These are phyloP conservation scores for Penicillium roqueforti DNA, from an alignment of 495 filamentous ascomycete genomes.

Conservation along the genomic window DNA sequence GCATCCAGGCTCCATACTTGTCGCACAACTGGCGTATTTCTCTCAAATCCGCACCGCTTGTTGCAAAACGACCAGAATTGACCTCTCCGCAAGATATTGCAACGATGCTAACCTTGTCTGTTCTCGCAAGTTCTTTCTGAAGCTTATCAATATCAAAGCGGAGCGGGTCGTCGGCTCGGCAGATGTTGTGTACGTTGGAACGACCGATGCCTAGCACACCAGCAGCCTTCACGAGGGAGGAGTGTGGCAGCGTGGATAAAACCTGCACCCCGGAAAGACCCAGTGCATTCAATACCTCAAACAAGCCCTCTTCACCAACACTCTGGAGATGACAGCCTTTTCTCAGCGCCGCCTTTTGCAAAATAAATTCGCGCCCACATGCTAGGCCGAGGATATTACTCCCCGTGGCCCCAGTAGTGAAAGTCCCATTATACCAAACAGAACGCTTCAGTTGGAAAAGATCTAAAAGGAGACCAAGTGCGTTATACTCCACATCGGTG, in stretches of 20 bases:
- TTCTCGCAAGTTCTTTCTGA: conserved; percentile 47
- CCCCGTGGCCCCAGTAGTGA: conserved; percentile 87
- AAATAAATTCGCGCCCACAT: conserved; percentile 65
- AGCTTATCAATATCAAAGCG: conserved; percentile 61
- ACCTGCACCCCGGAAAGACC: conserved; percentile 67
- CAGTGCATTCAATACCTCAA: conserved; percentile 58
- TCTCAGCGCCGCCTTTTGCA: conserved; percentile 42
- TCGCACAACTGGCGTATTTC: conserved; percentile 66
- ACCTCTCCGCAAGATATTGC: conserved; percentile 82
- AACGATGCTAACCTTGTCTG: conserved; percentile 63
- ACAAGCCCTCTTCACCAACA: conserved; percentile 66
- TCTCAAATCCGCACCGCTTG: conserved; percentile 55
- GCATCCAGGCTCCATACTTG: conserved; percentile 76
- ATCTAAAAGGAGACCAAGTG: conserved; percentile 64
- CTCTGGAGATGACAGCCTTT: conserved; percentile 37
- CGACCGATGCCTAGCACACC: conserved; percentile 76
- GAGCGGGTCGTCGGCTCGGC: conserved; percentile 52
- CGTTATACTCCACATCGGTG: conserved; percentile 68
- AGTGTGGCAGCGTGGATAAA: conserved; percentile 77
- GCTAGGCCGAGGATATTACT: conserved; percentile 81
- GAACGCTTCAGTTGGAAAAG: conserved; percentile 59
- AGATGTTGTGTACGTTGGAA: conserved; percentile 58
- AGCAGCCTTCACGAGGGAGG: conserved; percentile 77
- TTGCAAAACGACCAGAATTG: conserved; percentile 84
- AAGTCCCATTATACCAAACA: conserved; percentile 53